A percentile compares a stretch with the other conserved stretches of the same genome.
These are phyloP conservation scores for Ceriops zippeliana DNA, from an alignment of 345 rosid genomes.

Conservation along the genomic window DNA sequence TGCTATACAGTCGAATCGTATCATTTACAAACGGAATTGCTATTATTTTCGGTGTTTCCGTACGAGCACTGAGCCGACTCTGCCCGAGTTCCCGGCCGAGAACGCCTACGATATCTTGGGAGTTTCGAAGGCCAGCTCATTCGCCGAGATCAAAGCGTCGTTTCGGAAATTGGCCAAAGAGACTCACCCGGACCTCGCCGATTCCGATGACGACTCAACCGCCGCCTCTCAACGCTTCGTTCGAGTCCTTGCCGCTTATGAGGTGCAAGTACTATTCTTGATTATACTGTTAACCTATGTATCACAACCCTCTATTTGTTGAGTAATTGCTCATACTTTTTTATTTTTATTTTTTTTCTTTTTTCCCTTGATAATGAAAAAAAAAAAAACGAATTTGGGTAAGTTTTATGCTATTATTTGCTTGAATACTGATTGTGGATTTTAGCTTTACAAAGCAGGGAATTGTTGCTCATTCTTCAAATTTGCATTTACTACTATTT, in stretches of 20 bases:
- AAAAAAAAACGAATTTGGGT: no score
- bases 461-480: no score
- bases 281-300: not conserved
- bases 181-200: conserved; percentile 83
- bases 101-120: conserved; percentile 76
- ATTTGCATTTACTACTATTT: no score
- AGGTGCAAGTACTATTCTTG: conserved; percentile 35
- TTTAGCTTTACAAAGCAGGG: no score
- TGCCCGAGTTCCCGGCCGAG: conserved; percentile 49
- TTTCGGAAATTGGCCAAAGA: conserved; percentile 79
- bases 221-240: conserved; percentile 60
- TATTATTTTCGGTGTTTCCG: conserved; percentile 41
- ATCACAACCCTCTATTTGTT: not conserved
- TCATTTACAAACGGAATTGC: conserved; percentile 5
- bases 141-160: conserved; percentile 80
- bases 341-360: no score
- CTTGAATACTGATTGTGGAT: no score
- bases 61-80: conserved; percentile 43
- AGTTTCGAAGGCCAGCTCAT: conserved; percentile 62
- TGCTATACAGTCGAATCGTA: conserved; percentile 17
- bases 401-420: no score
- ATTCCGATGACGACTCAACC: conserved; percentile 34
- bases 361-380: no score
- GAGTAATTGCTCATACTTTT: no score
- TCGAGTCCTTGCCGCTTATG: conserved; percentile 89